These are phyloP conservation scores for Fusarium azukiicola DNA, from an alignment of 2,329 filamentous ascomycete genomes.

Conservation along the genomic window DNA sequence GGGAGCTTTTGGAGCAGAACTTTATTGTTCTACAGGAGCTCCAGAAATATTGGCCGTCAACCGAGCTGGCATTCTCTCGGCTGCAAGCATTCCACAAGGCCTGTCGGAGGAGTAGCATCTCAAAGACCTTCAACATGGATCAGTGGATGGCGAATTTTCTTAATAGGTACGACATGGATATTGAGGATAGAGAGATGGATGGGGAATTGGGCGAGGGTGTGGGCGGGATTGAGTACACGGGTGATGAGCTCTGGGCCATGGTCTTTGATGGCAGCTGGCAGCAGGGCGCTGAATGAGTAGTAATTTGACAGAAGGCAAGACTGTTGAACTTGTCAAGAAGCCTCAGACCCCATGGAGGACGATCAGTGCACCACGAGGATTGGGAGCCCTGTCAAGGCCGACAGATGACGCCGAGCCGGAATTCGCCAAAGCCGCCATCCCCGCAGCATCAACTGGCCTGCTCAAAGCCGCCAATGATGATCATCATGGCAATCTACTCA, in stretches of 20 bases:
- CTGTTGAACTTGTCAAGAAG: too few species aligned
- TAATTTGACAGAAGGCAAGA: too few species aligned
- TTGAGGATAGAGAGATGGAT: constrained; percentile 4
- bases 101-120: constrained; percentile 18
- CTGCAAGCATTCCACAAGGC: constrained; percentile 20
- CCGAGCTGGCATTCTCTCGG: constrained; percentile 2
- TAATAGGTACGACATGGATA: constrained; percentile 10
- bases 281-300: too few species aligned
- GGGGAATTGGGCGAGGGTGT: not conserved
- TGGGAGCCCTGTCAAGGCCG: too few species aligned
- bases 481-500: too few species aligned
- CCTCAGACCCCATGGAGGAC: too few species aligned
- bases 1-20: constrained; percentile 6
- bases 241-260: constrained; percentile 3
- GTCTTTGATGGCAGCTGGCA: not conserved
- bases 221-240: not conserved
- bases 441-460: too few species aligned
- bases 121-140: constrained; percentile 25
- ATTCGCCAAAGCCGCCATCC: too few species aligned
- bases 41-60: constrained; percentile 6
- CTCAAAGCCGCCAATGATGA: too few species aligned
- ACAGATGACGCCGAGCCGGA: too few species aligned
- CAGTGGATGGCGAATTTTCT: constrained; percentile 23
- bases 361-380: too few species aligned
- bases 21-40: not conserved